A percentile compares a stretch with the other conserved stretches of the same genome.
These are phyloP conservation scores for Mayamaea pseudoterrestris DNA, from an alignment of 108 stramenopile genomes.

Conservation along the genomic window DNA sequence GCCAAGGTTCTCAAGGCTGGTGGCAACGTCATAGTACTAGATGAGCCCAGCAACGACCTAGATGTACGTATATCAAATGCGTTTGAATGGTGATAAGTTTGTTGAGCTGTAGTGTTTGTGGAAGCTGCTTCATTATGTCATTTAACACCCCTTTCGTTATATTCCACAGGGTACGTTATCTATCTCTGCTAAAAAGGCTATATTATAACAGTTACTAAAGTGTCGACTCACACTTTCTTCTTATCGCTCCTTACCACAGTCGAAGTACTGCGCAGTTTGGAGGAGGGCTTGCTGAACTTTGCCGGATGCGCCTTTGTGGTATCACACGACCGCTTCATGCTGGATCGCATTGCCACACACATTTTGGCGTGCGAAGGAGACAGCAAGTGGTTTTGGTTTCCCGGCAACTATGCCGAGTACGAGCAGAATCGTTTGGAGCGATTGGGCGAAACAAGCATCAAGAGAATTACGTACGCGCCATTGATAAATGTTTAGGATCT, in stretches of 20 bases:
- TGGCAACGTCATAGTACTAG: slow-evolving; percentile 68
- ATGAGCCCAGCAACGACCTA: slow-evolving; percentile 93
- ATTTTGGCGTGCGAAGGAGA: slow-evolving; percentile 94
- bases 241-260: slow-evolving; percentile 3
- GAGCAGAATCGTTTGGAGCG: slow-evolving; percentile 56
- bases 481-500: slow-evolving; percentile 56
- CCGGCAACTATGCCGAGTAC: slow-evolving; percentile 86
- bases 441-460: slow-evolving; percentile 72
- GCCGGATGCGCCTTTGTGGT: slow-evolving; percentile 91
- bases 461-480: slow-evolving; percentile 78
- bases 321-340: slow-evolving; percentile 92
- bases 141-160: too few relatives aligned
- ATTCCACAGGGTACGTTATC: too few relatives aligned
- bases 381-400: slow-evolving; percentile 65
- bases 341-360: slow-evolving; percentile 90
- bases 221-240: not conserved
- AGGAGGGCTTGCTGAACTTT: slow-evolving; percentile 88
- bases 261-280: slow-evolving; percentile 61
- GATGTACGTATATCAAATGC: slow-evolving; percentile 49
- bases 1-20: slow-evolving; percentile 83
- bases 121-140: too few relatives aligned
- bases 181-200: too few relatives aligned
- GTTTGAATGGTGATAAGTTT: too few relatives aligned
- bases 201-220: not conserved
- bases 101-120: too few relatives aligned